Evolutionary conservation across 2,329 filamentous ascomycete genomes (phyloP), one percentile per base, ranked within the genome.

Genomic region (Monilinia fructicola): DNA sequence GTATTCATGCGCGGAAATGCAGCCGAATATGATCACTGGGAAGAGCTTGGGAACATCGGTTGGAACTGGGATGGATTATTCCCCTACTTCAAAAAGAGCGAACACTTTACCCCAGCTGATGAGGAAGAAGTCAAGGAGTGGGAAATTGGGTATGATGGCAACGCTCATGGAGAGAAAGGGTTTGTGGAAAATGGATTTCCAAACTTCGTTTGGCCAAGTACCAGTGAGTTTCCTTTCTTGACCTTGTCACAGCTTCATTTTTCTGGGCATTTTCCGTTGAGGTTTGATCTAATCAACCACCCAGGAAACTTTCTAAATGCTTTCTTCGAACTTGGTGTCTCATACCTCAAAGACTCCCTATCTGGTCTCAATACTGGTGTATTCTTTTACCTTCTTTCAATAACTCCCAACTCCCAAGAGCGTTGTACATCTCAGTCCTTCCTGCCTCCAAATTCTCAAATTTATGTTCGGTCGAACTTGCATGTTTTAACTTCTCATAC

Each of bases 291-390:
- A 9, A 66, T 16, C 28, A 63, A 48, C 9, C 23, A 10, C 28
- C 9, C 65, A 81, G 79, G 71, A 31, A 77, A 76, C 63, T 77
- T 81, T 52, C 73, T 81, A 11, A 68, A 73, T 2, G 79, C 78
- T 3, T 68, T 80, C 28, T 71, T 74, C 40, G 73, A 78, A 67
- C 74, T 80, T 18, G 78, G 78, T 18, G 72, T 80, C 58, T 75
- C 75, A 7, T 66, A 75, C 11, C 71, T 77, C 12, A 71, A 73
- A 42, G 78, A 81, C 38, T 73, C 75, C 4, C 26, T 64, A 14
- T 23, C 35, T 4, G 54, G 64, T 1, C 23, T 65, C 14, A 60
- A 59, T 26, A 16, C 46, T 7, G 56, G 44, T 44, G 46, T 50
- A 2, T 65, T 61, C 46, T 60, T 65, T 31, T 35, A 54, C 54